phyloP scores from a whole-genome alignment of 208 protist species.

The Leishmania mexicana region DNA sequence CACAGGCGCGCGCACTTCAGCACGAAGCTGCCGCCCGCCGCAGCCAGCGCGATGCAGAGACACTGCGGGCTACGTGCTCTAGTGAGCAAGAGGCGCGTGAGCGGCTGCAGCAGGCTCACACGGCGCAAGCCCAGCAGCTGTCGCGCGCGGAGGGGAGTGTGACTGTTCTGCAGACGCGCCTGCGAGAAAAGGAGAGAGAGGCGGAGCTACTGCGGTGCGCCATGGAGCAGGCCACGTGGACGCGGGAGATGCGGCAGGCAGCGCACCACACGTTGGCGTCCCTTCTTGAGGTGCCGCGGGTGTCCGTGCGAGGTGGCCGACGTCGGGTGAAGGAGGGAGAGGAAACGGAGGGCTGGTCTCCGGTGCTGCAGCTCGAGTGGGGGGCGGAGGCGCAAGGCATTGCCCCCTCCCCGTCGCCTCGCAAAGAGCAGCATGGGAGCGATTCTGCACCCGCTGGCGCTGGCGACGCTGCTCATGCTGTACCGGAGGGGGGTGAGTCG shows the following conservation, averaged over 20 bases:
- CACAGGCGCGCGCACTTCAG: slow-evolving; percentile 19
- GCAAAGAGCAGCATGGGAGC: neutral
- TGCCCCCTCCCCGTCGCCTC: neutral
- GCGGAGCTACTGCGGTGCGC: slow-evolving; percentile 50
- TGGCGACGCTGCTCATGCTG: neutral
- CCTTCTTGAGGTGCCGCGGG: slow-evolving; percentile 25
- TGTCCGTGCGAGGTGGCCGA: neutral
- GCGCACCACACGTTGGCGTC: slow-evolving; percentile 23
- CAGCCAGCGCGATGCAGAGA: slow-evolving; percentile 33
- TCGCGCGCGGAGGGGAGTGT: slow-evolving; percentile 30
- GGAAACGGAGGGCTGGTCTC: neutral
- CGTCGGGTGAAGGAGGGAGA: slow-evolving; percentile 1
- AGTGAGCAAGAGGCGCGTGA: slow-evolving; percentile 33
- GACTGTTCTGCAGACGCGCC: slow-evolving; percentile 25
- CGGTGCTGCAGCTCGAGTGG: slow-evolving; percentile 25
- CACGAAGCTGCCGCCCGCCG: slow-evolving; percentile 36
- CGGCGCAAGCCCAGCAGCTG: slow-evolving; percentile 26
- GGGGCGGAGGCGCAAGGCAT: neutral
- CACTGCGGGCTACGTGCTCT: slow-evolving; percentile 7
- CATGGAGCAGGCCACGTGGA: slow-evolving; percentile 48
- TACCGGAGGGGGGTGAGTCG: neutral
- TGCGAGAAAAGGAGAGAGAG: slow-evolving; percentile 52
- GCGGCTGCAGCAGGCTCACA: slow-evolving; percentile 26
- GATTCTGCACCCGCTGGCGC: neutral
- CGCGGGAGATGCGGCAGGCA: slow-evolving; percentile 22